Evolutionary conservation across 1,139 yeast genomes (phyloP), one percentile per base, ranked within the genome.

Genomic region (Suhomyces taliae): DNA sequence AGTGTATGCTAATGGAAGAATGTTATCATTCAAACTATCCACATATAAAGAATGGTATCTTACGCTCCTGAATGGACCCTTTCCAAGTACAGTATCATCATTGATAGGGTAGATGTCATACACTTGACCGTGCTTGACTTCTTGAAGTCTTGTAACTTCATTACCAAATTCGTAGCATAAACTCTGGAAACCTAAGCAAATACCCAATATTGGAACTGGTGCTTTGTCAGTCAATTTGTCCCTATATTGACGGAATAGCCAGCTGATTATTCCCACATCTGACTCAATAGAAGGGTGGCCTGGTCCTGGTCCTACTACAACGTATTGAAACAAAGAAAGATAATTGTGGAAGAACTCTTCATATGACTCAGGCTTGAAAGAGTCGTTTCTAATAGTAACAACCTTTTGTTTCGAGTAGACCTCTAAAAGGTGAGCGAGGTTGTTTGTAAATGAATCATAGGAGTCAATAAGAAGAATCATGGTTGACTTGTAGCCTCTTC

Each of bases 301-400:
- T 0, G 99, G 99, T 0, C 99, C 99, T 0, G 99, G 99, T 0
- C 99, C 99, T 11, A 93, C 77, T 0, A 93, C 83, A 5, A 95
- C 76, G 41, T 90, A 90, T 48, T 87, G 89, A 56, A 90, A 85
- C n/a, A 71, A 61, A 2, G 67, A 63, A 14, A 78, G 53, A 48
- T 75, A 63, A 1, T 70, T 62, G 8, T 75, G 57, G 9, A 74
- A 70, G 10, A 77, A 67, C 1, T 65, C 41, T 10, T 64, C 63
- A 52, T 74, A 74, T 37, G 69, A 67, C 2, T 54, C 53, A 8
- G 69, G 63, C 6, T 52, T 39, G 48, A 85, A 73, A 0, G 89
- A 70, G 64, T 91, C 96, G 61, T 90, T 90, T 59, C 86, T 93
- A 37, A 90, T 80, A 2, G 88, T 85, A 34, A 78, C 68, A 10